Evolutionary conservation across 1,284 basidiomycete genomes (phyloP), one percentile per base, ranked within the genome.

Genomic region (Sporisorium sorghi): DNA sequence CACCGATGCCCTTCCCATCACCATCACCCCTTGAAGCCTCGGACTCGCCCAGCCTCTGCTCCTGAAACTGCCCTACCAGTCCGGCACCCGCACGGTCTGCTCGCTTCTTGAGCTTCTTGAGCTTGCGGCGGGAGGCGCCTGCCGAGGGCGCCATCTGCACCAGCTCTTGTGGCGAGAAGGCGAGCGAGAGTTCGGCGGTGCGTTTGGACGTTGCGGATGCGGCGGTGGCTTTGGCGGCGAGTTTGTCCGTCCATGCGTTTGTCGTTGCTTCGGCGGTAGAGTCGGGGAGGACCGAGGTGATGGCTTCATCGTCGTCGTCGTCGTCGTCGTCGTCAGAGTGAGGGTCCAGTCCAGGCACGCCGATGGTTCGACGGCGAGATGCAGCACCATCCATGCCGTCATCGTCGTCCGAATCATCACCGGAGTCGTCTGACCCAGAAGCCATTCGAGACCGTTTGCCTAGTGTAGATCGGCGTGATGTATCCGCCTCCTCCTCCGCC

Each of bases 91-190:
- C 61, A 12, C 54, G 58, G 10, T 71, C 64, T 3, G 60, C 63
- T 0, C 68, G 46, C 50, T 75, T 77, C 43, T 75, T 74, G 19
- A 60, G 23, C 66, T 79, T 79, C 42, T 79, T 79, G 19, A 73
- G 47, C 58, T 71, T 71, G 15, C 65, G 42, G 0, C 71, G 24
- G 0, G 50, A 21, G 2, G 62, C 59, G 12, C 70, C 58, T 5
- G 57, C 43, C 17, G 56, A 26, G 9, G 57, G 49, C 0, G 74
- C 62, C 70, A 77, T 68, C 21, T 58, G 53, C 9, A 43, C 49
- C 1, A 79, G 54, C 37, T 79, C 77, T 17, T 54, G 24, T 10
- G 49, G 14, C 8, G 69, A 67, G 19, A 77, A 76, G 12, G 69
- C 57, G 14, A 54, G 44, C 23, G 62, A 56, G 23, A 74, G 65